phyloP scores from a whole-genome alignment of 2,329 filamentous ascomycete species.

The Cladophialophora immunda region DNA sequence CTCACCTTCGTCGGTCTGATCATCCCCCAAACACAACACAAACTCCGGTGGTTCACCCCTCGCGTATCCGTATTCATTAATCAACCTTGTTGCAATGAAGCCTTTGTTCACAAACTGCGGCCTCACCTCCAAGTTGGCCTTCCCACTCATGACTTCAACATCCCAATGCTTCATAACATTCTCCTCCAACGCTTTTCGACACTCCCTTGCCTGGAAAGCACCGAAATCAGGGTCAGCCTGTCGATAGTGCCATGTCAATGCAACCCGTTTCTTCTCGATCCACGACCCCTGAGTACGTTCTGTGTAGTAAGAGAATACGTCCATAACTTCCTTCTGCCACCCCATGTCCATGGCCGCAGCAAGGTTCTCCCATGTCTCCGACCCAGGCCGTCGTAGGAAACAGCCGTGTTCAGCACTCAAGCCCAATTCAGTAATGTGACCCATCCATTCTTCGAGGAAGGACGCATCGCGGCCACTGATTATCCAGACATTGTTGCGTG shows the following conservation, averaged over 20 bases:
- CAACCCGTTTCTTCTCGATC: conserved; percentile 92
- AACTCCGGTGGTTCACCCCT: conserved; percentile 75
- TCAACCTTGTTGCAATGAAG: conserved; percentile 85
- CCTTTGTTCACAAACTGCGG: conserved; percentile 98
- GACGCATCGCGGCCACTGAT: conserved; percentile 94
- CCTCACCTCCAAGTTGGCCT: conserved; percentile 96
- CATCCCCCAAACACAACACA: conserved; percentile 89
- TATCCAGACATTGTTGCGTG: conserved; percentile 93
- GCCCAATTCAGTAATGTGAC: conserved; percentile 88
- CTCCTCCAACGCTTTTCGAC: conserved; percentile 80
- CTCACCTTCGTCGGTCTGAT: conserved; percentile 95
- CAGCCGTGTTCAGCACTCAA: conserved; percentile 97
- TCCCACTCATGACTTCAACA: conserved; percentile 95
- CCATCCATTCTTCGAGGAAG: conserved; percentile 89
- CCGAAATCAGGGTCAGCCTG: conserved; percentile 88
- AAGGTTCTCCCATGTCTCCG: conserved; percentile 84
- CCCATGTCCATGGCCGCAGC: conserved; percentile 88
- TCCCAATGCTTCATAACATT: conserved; percentile 83
- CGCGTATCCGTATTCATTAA: conserved; percentile 72
- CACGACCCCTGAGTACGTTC: conserved; percentile 88
- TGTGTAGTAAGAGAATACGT: conserved; percentile 87
- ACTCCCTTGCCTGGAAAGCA: conserved; percentile 78
- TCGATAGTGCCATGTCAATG: conserved; percentile 96
- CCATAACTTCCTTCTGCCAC: conserved; percentile 87
- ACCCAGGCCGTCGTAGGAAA: conserved; percentile 84